Evolutionary conservation across 176 grass and related monocot genomes (phyloP), one percentile per base, ranked within the genome.

Genomic region (barley (Hordeum vulgare)): DNA sequence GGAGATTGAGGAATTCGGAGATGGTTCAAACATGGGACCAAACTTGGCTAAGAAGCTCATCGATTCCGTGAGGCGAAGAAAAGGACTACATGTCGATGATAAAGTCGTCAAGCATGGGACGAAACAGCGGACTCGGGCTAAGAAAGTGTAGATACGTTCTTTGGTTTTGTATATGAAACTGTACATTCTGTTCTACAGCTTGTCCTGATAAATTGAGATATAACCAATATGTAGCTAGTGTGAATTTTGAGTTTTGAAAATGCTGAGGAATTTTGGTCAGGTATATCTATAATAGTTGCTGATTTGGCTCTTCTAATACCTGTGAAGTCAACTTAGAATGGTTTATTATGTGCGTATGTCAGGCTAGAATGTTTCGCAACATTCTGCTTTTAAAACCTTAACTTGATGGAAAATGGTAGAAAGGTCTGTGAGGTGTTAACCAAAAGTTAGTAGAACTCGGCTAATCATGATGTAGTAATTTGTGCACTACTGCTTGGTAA

Each of bases 31-130:
- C 79, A 89, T 98, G 53, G 83, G 71, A 18, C 92, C 95, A 68
- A 98, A 98, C 74, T 79, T 93, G 65, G 89, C 95, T 34, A 93
- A 91, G 68, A 90, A 87, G 62, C 85, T 98, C 62, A 90, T 98
- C 86, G 92, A 95, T 93, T 91, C 90, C 45, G 88, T 98, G 51
- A 93, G 95, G 56, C 71, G 92, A 81, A 90, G 92, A 76, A 98
- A 98, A 77, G 95, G 95, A 11, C 78, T 98, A 33, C 90, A 86
- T 83, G 90, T 98, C 4, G 92, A 98, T 71, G 90, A 98, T 74
- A 94, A 98, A 77, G 95, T 95, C 35, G 95, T 98, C n/a, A 88
- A 98, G 61, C 92, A 94, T 68, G 95, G 92, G 24, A 91, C 95
- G 36, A 98, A 98, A 70, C 95, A 98, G 85, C 85, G 95, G 81